Conservation (phyloP, 306 rosid genomes). For the Pyrus bretschneideri region DNA sequence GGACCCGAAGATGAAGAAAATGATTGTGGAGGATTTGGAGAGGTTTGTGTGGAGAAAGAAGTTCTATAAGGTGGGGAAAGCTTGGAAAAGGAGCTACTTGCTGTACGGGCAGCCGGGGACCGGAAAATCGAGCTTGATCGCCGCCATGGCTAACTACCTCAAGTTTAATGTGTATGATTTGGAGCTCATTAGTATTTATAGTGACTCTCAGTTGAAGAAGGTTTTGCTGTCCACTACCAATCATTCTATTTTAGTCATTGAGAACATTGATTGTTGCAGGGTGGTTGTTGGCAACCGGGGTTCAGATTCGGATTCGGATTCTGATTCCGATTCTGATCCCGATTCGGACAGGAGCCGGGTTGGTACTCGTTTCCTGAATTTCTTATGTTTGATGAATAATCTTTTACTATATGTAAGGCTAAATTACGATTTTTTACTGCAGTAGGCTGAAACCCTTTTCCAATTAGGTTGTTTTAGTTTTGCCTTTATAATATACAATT, state of each 20-base stretch:
- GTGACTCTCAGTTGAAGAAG: conserved; percentile 20
- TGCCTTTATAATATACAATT: no score
- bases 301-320: background rate
- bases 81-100: no score
- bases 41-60: conserved; percentile 7
- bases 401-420: background rate
- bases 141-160: conserved; percentile 47
- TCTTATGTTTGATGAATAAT: background rate
- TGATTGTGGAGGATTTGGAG: conserved; percentile 22
- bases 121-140: conserved; percentile 16
- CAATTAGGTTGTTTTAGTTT: no score
- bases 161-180: conserved; percentile 38
- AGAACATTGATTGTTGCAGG: conserved; percentile 33
- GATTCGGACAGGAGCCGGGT: background rate
- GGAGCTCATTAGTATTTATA: conserved; percentile 20
- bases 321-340: background rate
- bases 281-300: conserved; percentile 1
- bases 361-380: background rate
- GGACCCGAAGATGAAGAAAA: conserved; percentile 24
- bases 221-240: conserved; percentile 20
- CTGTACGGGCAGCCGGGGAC: no score
- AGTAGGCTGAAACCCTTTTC: no score
- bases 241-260: conserved; percentile 38
- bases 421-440: background rate
- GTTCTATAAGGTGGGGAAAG: no score